A percentile compares a stretch with the other conserved stretches of the same genome.
phyloP scores from a whole-genome alignment of 768 basidiomycete genomes.

The Naganishia onofrii region DNA sequence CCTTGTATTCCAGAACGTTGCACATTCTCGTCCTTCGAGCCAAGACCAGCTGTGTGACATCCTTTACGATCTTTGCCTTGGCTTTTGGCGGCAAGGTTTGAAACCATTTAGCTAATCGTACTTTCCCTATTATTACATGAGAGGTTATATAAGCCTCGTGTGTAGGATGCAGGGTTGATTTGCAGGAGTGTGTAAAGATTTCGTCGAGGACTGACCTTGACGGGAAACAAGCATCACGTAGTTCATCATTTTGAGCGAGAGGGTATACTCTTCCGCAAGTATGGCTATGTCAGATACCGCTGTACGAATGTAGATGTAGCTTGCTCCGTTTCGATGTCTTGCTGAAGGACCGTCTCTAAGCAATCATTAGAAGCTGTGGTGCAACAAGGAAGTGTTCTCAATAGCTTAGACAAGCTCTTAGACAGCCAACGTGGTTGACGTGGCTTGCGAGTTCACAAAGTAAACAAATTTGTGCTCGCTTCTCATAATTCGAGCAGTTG shows the following conservation, averaged over 20 bases:
- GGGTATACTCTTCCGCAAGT: no score
- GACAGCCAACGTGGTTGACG: no score
- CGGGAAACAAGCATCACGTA: conserved; percentile 91
- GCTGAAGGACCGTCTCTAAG: neutral
- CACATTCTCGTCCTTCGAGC: conserved; percentile 86
- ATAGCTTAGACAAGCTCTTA: no score
- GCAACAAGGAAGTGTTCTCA: no score
- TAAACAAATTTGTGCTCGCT: no score
- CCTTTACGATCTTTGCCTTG: conserved; percentile 89
- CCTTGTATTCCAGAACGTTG: conserved; percentile 95
- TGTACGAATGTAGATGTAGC: no score
- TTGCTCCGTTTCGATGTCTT: no score
- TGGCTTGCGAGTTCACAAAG: no score
- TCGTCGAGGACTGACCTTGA: conserved; percentile 60
- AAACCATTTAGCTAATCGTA: conserved; percentile 95
- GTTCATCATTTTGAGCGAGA: conserved; percentile 57
- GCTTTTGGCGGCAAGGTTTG: conserved; percentile 73
- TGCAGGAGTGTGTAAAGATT: neutral
- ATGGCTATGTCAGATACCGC: no score
- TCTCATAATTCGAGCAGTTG: no score
- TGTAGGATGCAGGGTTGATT: conserved; percentile 29
- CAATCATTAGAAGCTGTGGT: neutral
- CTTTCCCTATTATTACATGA: conserved; percentile 64
- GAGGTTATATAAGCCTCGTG: neutral
- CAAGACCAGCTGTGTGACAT: conserved; percentile 88